Conservation (phyloP, 208 protist species). For the Sergeia podlipaevii region DNA sequence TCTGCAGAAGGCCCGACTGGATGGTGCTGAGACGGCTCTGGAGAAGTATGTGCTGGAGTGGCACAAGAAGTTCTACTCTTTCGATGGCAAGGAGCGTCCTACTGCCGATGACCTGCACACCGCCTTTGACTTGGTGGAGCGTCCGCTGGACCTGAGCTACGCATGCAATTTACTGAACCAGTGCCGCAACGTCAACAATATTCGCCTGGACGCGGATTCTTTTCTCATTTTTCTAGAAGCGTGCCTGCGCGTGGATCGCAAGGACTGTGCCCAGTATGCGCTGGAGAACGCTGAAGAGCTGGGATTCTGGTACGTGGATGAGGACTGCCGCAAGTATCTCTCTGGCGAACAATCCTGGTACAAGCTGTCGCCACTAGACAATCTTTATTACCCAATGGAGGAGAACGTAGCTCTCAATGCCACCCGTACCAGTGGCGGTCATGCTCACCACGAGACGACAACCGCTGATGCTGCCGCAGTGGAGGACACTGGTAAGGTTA, state of each 20-base stretch:
- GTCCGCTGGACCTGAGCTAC: conserved; percentile 89
- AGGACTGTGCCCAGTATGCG: conserved; percentile 80
- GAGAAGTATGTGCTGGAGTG: conserved; percentile 90
- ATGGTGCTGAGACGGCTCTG: conserved; percentile 79
- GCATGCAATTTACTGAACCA: conserved; percentile 81
- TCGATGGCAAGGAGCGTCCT: conserved; percentile 75
- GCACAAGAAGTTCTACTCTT: conserved; percentile 79
- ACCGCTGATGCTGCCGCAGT: neutral
- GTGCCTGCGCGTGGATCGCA: conserved; percentile 83
- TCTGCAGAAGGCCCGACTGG: conserved; percentile 73
- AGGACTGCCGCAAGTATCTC: conserved; percentile 77
- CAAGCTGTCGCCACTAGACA: conserved; percentile 63
- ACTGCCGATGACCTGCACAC: conserved; percentile 87
- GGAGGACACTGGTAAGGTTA: neutral
- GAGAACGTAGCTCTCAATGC: conserved; percentile 77
- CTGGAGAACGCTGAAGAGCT: conserved; percentile 72
- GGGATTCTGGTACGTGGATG: conserved; percentile 84
- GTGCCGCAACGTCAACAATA: conserved; percentile 83
- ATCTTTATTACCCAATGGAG: conserved; percentile 77
- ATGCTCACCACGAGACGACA: neutral
- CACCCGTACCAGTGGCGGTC: neutral
- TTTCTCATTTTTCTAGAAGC: conserved; percentile 89
- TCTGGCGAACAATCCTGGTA: conserved; percentile 83
- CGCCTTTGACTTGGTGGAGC: conserved; percentile 86
- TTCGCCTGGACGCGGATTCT: conserved; percentile 64